Evolutionary conservation across 768 basidiomycete genomes (phyloP).

Genomic region (Suillus weaverae): DNA sequence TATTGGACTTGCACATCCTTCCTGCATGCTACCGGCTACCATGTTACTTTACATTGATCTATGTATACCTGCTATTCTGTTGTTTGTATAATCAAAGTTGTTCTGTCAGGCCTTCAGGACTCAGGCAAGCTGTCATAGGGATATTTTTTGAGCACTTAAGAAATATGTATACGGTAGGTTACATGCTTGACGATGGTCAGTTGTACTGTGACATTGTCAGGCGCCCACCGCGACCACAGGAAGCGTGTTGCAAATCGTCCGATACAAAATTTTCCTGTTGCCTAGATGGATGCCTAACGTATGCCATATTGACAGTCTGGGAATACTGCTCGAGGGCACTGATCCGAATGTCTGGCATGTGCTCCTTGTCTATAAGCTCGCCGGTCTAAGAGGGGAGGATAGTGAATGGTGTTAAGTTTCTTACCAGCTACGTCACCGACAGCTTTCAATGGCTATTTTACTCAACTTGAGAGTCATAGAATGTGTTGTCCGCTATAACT

Average conservation of each 20-base stretch:
- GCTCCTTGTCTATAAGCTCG: neutral
- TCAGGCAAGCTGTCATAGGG: neutral
- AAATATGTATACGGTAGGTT: neutral
- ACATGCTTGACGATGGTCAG: neutral
- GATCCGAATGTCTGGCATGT: neutral
- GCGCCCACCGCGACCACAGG: neutral
- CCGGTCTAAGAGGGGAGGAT: neutral
- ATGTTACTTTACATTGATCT: constrained; percentile 29
- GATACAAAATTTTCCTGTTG: neutral
- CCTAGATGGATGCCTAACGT: too few species aligned
- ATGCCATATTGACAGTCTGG: neutral
- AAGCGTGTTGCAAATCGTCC: neutral
- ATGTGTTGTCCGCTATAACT: too few species aligned
- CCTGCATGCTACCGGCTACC: constrained; percentile 20
- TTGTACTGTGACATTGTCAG: neutral
- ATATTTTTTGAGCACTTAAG: neutral
- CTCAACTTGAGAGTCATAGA: neutral
- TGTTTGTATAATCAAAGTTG: constrained; percentile 16
- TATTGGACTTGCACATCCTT: constrained; percentile 2
- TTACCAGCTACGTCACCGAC: neutral
- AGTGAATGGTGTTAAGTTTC: neutral
- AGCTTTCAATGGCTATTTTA: neutral
- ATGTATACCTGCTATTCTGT: constrained; percentile 22
- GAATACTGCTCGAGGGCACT: neutral
- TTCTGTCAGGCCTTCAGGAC: too few species aligned